These are phyloP conservation scores for Mucor velutinosus DNA, from an alignment of 371 early-diverging fungal genomes.

Conservation along the genomic window DNA sequence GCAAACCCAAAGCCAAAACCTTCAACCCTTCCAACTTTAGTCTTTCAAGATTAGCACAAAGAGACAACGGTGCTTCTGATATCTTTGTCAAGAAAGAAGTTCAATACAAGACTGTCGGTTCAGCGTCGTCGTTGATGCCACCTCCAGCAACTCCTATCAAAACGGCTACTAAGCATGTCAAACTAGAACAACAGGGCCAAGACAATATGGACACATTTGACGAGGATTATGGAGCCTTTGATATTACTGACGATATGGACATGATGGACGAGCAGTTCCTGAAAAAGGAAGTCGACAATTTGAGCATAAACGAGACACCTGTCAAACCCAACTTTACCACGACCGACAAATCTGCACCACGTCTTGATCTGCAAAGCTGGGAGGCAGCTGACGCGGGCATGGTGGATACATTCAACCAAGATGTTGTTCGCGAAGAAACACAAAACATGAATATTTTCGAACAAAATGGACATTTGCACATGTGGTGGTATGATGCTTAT, in stretches of 20 bases:
- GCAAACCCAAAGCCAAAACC: conserved; percentile 1
- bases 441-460: conserved; percentile 52
- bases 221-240: not conserved
- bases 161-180: not conserved
- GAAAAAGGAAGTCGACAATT: conserved; percentile 17
- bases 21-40: not conserved
- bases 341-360: not conserved
- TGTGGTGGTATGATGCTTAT: conserved; percentile 95
- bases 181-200: not conserved
- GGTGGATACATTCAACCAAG: conserved; percentile 20
- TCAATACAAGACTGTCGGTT: not conserved
- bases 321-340: conserved; percentile 8
- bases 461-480: conserved; percentile 59
- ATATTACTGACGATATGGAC: conserved; percentile 19
- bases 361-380: conserved; percentile 36
- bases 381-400: conserved; percentile 26
- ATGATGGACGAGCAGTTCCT: conserved; percentile 8
- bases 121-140: not conserved
- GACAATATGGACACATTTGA: not conserved
- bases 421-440: conserved; percentile 17
- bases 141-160: not conserved
- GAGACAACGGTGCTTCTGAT: not conserved
- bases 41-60: not conserved
- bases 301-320: not conserved
- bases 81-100: conserved; percentile 2